These are phyloP conservation scores for Phyllostachys edulis DNA, from an alignment of 176 grass and related monocot genomes.

Conservation along the genomic window DNA sequence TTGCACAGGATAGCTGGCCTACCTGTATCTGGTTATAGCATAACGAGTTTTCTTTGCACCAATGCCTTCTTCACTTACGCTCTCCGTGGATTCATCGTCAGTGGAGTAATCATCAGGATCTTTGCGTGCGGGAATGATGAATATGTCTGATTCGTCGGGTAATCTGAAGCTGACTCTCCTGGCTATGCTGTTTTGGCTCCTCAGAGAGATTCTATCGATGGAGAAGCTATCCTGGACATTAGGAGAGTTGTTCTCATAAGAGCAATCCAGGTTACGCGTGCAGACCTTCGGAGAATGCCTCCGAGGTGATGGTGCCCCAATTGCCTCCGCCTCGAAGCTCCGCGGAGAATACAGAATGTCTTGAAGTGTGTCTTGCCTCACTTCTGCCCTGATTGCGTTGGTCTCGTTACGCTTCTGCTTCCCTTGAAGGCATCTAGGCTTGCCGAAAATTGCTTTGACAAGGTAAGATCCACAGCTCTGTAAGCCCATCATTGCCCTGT, in stretches of 20 bases:
- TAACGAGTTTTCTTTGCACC: constrained; percentile 25
- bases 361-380: constrained; percentile 37
- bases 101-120: constrained; percentile 40
- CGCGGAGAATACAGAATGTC: constrained; percentile 37
- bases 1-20: constrained; percentile 2
- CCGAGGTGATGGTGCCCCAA: constrained; percentile 34
- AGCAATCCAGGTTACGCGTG: constrained; percentile 31
- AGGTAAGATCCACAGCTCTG: constrained; percentile 23
- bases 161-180: constrained; percentile 61
- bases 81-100: constrained; percentile 21
- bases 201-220: constrained; percentile 41
- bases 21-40: constrained; percentile 32
- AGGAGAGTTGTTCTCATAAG: constrained; percentile 23
- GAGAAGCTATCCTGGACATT: constrained; percentile 43
- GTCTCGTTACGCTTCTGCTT: background rate
- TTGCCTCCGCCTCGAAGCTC: constrained; percentile 35
- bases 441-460: constrained; percentile 36
- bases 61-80: constrained; percentile 34
- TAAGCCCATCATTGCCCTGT: constrained; percentile 31
- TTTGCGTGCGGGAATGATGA: constrained; percentile 45
- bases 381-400: background rate
- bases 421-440: constrained; percentile 27
- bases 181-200: constrained; percentile 42
- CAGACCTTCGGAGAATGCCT: constrained; percentile 51
- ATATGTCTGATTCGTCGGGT: constrained; percentile 49